Conservation (phyloP, 2,329 filamentous ascomycete genomes). For the Hypoxylon sp. region DNA sequence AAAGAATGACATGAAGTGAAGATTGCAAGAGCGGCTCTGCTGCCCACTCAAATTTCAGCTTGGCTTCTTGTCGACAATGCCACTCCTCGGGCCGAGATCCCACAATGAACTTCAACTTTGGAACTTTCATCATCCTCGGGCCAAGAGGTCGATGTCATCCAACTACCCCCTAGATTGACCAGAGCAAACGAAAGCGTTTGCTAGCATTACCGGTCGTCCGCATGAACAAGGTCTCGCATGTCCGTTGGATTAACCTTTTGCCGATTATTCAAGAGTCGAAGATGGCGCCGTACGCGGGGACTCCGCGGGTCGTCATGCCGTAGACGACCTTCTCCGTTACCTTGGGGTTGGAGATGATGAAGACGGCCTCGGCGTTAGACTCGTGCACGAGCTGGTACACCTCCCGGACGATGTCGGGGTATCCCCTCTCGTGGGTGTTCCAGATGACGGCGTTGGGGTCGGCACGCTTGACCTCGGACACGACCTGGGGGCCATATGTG, state of each 20-base stretch:
- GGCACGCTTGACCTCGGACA: conserved; percentile 61
- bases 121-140: conserved; percentile 11
- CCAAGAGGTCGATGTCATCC: neutral
- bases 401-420: conserved; percentile 63
- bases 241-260: conserved; percentile 3
- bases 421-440: conserved; percentile 67
- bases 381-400: conserved; percentile 63
- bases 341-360: conserved; percentile 75
- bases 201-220: conserved; percentile 9
- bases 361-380: conserved; percentile 72
- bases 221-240: neutral
- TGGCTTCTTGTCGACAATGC: conserved; percentile 27
- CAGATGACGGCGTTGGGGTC: conserved; percentile 72
- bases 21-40: conserved; percentile 23
- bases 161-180: neutral
- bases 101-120: conserved; percentile 24
- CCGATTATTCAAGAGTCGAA: conserved; percentile 60
- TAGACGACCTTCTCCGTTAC: conserved; percentile 76
- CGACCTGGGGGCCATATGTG: conserved; percentile 68
- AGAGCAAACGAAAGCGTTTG: neutral
- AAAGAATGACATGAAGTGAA: conserved; percentile 32
- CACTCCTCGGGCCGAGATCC: conserved; percentile 27
- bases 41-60: conserved; percentile 15
- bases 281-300: conserved; percentile 76
- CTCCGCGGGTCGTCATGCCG: conserved; percentile 69